These are phyloP conservation scores for Dunaliella sp. DNA, from an alignment of 139 green algal species.

Conservation along the genomic window DNA sequence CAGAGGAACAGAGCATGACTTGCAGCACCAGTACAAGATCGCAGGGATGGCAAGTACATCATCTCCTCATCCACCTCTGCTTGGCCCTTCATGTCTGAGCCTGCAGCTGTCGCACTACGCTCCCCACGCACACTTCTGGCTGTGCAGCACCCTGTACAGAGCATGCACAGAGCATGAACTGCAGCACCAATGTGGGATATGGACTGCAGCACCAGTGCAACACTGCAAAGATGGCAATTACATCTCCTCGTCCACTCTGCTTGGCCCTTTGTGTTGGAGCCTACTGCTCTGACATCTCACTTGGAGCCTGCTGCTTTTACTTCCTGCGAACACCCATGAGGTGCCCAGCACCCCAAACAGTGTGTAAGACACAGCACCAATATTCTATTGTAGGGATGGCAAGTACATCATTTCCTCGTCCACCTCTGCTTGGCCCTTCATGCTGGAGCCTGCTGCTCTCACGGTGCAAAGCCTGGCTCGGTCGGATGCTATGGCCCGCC, in stretches of 20 bases:
- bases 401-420: slow-evolving; percentile 12
- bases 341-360: too few relatives aligned
- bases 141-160: neutral
- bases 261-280: slow-evolving; percentile 16
- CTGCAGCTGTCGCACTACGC: neutral
- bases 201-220: too few relatives aligned
- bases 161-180: too few relatives aligned
- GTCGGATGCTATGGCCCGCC: neutral
- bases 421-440: slow-evolving; percentile 17
- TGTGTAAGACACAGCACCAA: too few relatives aligned
- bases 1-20: too few relatives aligned
- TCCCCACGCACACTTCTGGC: neutral
- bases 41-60: slow-evolving; percentile 7
- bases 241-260: slow-evolving; percentile 13
- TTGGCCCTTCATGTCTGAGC: slow-evolving; percentile 12
- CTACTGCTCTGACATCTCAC: slow-evolving; percentile 3
- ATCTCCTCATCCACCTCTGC: slow-evolving; percentile 15
- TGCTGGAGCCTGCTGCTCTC: slow-evolving; percentile 7
- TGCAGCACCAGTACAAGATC: neutral
- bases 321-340: too few relatives aligned
- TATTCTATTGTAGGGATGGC: too few relatives aligned
- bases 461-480: slow-evolving; percentile 17
- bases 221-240: slow-evolving; percentile 4
- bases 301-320: too few relatives aligned
- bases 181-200: too few relatives aligned